Evolutionary conservation across 2,329 filamentous ascomycete genomes (phyloP).

Genomic region (Sclerotinia subarctica): DNA sequence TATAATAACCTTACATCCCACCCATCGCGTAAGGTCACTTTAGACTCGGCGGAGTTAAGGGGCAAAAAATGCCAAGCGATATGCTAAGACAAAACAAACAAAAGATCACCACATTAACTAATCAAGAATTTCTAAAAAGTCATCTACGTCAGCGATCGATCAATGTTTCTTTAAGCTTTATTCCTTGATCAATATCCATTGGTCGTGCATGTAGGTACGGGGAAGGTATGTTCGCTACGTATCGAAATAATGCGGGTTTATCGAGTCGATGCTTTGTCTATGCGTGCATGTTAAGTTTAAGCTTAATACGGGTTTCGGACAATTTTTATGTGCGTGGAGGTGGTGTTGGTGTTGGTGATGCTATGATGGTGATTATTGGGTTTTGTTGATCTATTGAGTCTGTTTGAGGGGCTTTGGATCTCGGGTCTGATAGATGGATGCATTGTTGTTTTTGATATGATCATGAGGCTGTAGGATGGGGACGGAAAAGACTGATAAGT

Average conservation of each 20-base stretch:
- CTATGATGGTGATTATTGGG: not conserved
- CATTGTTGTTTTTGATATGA: too few species aligned
- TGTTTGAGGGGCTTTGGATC: not conserved
- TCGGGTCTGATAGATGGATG: not conserved
- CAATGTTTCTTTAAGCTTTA: not conserved
- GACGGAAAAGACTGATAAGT: too few species aligned
- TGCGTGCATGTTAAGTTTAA: not conserved
- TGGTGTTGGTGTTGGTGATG: not conserved
- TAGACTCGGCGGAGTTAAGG: not conserved
- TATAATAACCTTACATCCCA: not conserved
- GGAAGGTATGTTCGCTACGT: not conserved
- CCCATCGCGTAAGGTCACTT: too few species aligned
- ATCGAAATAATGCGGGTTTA: not conserved
- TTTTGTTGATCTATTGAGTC: not conserved
- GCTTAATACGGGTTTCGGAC: not conserved
- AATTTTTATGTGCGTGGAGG: too few species aligned
- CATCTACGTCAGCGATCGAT: slow-evolving; percentile 11
- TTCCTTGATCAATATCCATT: not conserved
- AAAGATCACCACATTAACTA: not conserved
- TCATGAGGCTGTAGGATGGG: too few species aligned
- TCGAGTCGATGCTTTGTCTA: not conserved
- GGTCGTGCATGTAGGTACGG: not conserved
- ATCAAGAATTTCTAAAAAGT: not conserved
- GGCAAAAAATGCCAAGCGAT: not conserved
- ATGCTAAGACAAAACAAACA: not conserved